Percentiles rank a stretch among this genome's conserved stretches.
Conservation (phyloP, 352 stramenopile genomes). For the Achlya hypogyna region DNA sequence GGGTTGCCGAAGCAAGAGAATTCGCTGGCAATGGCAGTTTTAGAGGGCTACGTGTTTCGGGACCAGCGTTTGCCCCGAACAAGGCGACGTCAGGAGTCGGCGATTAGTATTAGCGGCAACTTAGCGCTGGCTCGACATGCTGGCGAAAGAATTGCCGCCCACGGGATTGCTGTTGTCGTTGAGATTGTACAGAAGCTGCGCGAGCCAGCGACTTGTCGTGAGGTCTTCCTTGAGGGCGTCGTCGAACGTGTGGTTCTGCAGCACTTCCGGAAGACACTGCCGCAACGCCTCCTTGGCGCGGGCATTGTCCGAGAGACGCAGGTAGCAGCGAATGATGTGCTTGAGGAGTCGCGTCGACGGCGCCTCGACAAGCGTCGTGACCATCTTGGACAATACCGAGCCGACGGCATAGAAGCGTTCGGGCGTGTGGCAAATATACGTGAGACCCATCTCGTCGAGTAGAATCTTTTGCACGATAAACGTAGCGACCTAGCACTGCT, state of each 20-base stretch:
- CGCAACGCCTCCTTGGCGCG: constrained; percentile 93
- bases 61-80: too few species aligned
- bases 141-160: neutral
- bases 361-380: constrained; percentile 87
- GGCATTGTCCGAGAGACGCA: constrained; percentile 87
- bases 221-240: constrained; percentile 91
- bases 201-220: constrained; percentile 94
- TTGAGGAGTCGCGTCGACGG: constrained; percentile 95
- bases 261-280: constrained; percentile 89
- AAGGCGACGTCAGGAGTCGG: too few species aligned
- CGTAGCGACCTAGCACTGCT: constrained; percentile 83
- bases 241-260: constrained; percentile 94
- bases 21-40: too few species aligned
- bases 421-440: constrained; percentile 98
- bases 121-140: neutral
- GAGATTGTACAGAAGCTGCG: constrained; percentile 91
- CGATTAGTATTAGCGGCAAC: too few species aligned
- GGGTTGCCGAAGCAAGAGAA: too few species aligned
- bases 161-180: constrained; percentile 26
- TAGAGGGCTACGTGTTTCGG: too few species aligned
- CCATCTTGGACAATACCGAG: constrained; percentile 96
- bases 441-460: constrained; percentile 96
- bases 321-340: constrained; percentile 98
- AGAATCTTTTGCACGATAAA: constrained; percentile 99
- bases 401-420: constrained; percentile 87